Percentiles rank a stretch among this genome's conserved stretches.
phyloP scores from a whole-genome alignment of 805 yeast species.

The Spathaspora passalidarum region DNA sequence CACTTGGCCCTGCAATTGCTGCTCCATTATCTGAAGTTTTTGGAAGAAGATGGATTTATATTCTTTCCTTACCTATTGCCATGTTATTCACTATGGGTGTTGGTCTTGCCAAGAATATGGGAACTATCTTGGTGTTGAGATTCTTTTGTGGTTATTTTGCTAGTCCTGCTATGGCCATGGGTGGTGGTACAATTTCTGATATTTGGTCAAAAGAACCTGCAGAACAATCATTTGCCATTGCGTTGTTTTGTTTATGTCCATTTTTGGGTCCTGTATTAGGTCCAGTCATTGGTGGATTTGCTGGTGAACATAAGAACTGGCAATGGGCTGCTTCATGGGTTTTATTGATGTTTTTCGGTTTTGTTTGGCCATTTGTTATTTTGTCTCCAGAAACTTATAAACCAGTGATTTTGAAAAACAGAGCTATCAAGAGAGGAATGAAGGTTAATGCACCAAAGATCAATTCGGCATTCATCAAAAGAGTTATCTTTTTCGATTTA shows the following conservation, averaged over 20 bases:
- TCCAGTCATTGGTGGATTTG: constrained; percentile 73
- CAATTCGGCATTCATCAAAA: constrained; percentile 38
- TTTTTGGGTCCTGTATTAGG: constrained; percentile 79
- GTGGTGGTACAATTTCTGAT: constrained; percentile 82
- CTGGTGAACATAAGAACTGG: constrained; percentile 63
- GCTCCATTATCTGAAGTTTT: constrained; percentile 71
- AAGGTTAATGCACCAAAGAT: constrained; percentile 37
- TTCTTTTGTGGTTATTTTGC: constrained; percentile 75
- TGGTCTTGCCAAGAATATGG: constrained; percentile 60
- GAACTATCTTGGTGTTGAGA: constrained; percentile 61
- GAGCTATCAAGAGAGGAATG: constrained; percentile 62
- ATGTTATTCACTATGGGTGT: constrained; percentile 75
- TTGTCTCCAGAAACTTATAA: constrained; percentile 73
- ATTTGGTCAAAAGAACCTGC: constrained; percentile 56
- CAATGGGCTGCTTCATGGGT: constrained; percentile 65
- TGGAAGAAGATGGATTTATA: constrained; percentile 64
- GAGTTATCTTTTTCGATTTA: constrained; percentile 49
- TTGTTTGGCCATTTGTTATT: constrained; percentile 48
- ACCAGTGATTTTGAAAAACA: constrained; percentile 54
- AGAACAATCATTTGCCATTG: constrained; percentile 70
- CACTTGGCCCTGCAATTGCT: constrained; percentile 65
- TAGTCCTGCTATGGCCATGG: constrained; percentile 79
- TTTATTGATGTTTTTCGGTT: constrained; percentile 63
- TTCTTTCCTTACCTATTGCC: constrained; percentile 58
- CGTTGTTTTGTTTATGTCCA: constrained; percentile 74